Base-by-base conservation (phyloP, 768 basidiomycete genomes). In the Mycena chlorophos region DNA sequence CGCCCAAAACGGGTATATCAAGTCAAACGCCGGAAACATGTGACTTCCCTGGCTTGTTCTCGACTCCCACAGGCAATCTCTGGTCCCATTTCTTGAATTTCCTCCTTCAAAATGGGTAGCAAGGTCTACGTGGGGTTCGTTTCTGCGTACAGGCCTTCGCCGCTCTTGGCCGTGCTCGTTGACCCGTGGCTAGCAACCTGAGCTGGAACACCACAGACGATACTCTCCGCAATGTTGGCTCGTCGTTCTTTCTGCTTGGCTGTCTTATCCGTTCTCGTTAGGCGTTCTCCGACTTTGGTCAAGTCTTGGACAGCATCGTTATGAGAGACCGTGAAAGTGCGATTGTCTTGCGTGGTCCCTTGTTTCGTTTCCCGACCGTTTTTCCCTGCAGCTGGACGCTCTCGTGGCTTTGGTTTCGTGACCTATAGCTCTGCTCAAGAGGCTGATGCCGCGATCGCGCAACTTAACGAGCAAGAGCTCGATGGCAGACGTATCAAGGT, bases 191-290 rank as follows among this genome's bases (percentile, higher is more conserved):
- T 86, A 92, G 91, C 80, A 92, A 92, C 85, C 81, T 92, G 82
- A 91, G 89, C 83, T 93, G 91, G 91, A 89, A 88, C 80, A 96
- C 94, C 73, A 94, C 85, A 72, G 94, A 96, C 84, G 94, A 96
- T 38, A 83, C 84, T 54, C 82, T 97, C 65, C 87, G 88, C 74
- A 74, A 85, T 78, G 93, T 94, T 87, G 91, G 90, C 66, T 82
- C 75, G 75, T 71, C 76, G 55, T 64, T 58, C 56, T 68, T 61
- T 64, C 56, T 60, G 62, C 61, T 55, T 71, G 66, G 65, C 64
- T 70, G 72, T 79, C 78, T 84, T 79, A 78, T 82, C 75, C 68
- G 72, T 73, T 63, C 74, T 73, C 66, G 74, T 70, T 78, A 95
- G 91, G 90, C 91, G 59, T 98, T 98, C 86, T 73, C 77, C 66